Percentiles rank a stretch among this genome's conserved stretches.
phyloP scores from a whole-genome alignment of 176 grass and related monocot species.

The Elaeis guineensis region DNA sequence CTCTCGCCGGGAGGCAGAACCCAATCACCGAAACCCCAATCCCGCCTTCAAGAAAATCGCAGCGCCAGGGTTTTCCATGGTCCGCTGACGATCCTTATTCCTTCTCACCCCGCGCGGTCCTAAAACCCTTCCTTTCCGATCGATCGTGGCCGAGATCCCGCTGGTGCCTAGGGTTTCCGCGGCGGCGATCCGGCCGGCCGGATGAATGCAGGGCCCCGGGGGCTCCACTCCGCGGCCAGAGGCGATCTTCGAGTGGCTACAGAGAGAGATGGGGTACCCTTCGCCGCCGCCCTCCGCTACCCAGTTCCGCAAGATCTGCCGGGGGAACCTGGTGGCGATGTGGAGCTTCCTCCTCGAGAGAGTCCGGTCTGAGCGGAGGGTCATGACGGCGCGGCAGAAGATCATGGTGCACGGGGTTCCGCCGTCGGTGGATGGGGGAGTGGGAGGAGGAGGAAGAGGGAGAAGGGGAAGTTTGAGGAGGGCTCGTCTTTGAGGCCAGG shows the following conservation, averaged over 20 bases:
- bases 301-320: conserved; percentile 98
- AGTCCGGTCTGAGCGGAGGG: conserved; percentile 81
- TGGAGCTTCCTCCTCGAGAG: conserved; percentile 88
- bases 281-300: conserved; percentile 57
- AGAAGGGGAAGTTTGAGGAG: conserved; percentile 39
- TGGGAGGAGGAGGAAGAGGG: conserved; percentile 20
- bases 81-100: too few species aligned
- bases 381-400: conserved; percentile 66
- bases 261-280: conserved; percentile 94
- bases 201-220: conserved; percentile 43
- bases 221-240: conserved; percentile 46
- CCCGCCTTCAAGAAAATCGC: too few species aligned
- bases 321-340: conserved; percentile 92
- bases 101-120: too few species aligned
- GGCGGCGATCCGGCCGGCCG: conserved; percentile 5
- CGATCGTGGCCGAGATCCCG: too few species aligned
- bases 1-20: too few species aligned
- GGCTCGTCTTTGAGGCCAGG: conserved; percentile 66
- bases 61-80: too few species aligned
- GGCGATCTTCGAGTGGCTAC: conserved; percentile 92
- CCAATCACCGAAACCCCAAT: too few species aligned
- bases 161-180: too few species aligned
- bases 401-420: conserved; percentile 85
- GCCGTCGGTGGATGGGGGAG: conserved; percentile 21
- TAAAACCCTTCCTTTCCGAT: too few species aligned